These are phyloP conservation scores for Venustampulla echinocandica DNA, from an alignment of 495 filamentous ascomycete species.

Conservation along the genomic window DNA sequence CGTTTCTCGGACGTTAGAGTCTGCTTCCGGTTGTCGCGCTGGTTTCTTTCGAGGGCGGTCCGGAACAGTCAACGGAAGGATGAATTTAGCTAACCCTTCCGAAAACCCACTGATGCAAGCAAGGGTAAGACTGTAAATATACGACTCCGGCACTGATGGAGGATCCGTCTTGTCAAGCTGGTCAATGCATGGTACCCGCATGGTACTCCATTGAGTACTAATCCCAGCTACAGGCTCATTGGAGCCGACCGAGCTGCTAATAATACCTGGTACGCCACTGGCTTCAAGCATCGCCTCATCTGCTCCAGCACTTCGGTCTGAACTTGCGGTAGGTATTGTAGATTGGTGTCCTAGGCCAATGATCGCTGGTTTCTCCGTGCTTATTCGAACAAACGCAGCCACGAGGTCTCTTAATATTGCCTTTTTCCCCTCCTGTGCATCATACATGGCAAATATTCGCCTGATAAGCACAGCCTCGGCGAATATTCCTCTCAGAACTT, in stretches of 20 bases:
- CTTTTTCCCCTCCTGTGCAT: constrained; percentile 63
- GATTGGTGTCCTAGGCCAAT: constrained; percentile 87
- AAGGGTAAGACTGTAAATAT: constrained; percentile 82
- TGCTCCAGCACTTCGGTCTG: constrained; percentile 33
- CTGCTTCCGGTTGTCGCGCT: constrained; percentile 31
- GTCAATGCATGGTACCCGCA: constrained; percentile 83
- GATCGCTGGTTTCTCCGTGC: constrained; percentile 77
- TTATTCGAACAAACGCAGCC: constrained; percentile 74
- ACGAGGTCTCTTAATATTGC: constrained; percentile 73
- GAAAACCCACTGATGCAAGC: constrained; percentile 82
- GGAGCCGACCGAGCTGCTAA: constrained; percentile 62
- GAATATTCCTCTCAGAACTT: constrained; percentile 78
- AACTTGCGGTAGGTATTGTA: constrained; percentile 53
- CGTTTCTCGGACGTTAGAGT: constrained; percentile 28
- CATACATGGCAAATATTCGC: constrained; percentile 72
- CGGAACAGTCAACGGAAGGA: constrained; percentile 79
- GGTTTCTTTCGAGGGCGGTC: constrained; percentile 42
- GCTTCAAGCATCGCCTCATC: constrained; percentile 85
- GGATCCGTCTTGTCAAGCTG: constrained; percentile 88
- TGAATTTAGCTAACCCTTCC: constrained; percentile 85
- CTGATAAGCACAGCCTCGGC: constrained; percentile 67
- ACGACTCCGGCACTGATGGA: constrained; percentile 77
- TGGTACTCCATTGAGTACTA: constrained; percentile 81
- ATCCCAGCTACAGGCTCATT: constrained; percentile 59
- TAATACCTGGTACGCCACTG: constrained; percentile 79